Base-by-base conservation (phyloP, 2,329 filamentous ascomycete genomes). In the Colletotrichum chlorophyti region DNA sequence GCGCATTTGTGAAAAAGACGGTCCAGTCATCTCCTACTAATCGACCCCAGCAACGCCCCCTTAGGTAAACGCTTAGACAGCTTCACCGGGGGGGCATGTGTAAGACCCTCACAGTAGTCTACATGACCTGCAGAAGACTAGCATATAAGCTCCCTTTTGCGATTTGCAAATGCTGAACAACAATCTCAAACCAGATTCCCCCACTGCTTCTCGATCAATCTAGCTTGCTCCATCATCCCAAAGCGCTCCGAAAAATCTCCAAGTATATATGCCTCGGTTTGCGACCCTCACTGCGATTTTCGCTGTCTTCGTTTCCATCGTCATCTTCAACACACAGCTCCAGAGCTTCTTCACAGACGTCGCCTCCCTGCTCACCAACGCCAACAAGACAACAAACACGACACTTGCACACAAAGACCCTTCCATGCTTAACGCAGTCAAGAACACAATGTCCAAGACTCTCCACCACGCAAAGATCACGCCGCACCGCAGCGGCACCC, bases 381-480 rank as follows among this genome's bases (percentile, higher is more conserved):
- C n/a, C n/a, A 62, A 43, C 57, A 66, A 43, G 46, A 48, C 59
- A 32, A 62, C 52, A 35, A 57, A 51, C 41, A 53, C 29, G 47
- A 60, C 27, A 63, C 8, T 29, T 64, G 10, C 55, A 61, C 40
- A 41, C 53, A 46, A 52, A 54, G 31, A 27, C 5, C 41, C 49
- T 49, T 40, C 57, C 51, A 74, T 70, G 67, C 60, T 74, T 68
- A 78, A 72, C 66, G 58, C 69, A 4, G 63, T 72, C 67, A 81
- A 76, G 63, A 76, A 70, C 65, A 76, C 76, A 66, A 89, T 89
- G 85, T 81, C 85, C 53, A 86, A 85, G 72, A 76, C 83, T 34
- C 84, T 90, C 60, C 74, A 80, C 32, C 83, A 89, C 73, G 87
- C 87, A 66, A 91, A 90, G 68, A 89, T 96, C 76, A 84, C 83